A percentile compares a stretch with the other conserved stretches of the same genome.
Conservation (phyloP, 2,329 filamentous ascomycete genomes). For the Parafenestella ontariensis region DNA sequence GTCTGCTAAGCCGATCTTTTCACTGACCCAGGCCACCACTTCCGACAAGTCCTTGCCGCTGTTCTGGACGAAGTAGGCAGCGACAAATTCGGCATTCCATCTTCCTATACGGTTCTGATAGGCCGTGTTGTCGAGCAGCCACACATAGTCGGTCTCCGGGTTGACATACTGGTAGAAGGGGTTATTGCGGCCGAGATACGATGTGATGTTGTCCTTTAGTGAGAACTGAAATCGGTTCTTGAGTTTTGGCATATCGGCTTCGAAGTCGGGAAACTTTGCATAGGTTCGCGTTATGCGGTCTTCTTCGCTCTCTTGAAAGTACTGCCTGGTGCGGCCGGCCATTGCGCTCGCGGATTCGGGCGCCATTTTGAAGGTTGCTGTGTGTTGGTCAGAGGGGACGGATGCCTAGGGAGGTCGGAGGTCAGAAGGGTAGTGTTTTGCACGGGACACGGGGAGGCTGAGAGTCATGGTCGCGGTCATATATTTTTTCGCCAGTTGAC, state of each 20-base stretch:
- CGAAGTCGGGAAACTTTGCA: constrained; percentile 44
- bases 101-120: constrained; percentile 61
- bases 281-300: constrained; percentile 39
- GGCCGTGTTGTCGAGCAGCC: constrained; percentile 91
- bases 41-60: constrained; percentile 71
- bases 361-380: constrained; percentile 35
- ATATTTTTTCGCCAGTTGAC: constrained; percentile 26
- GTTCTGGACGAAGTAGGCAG: constrained; percentile 79
- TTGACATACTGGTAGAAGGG: constrained; percentile 57
- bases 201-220: constrained; percentile 48
- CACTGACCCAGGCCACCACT: constrained; percentile 73
- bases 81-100: constrained; percentile 86
- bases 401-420: constrained; percentile 32
- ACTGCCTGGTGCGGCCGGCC: constrained; percentile 40
- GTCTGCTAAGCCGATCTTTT: constrained; percentile 68
- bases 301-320: constrained; percentile 41
- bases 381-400: constrained; percentile 9
- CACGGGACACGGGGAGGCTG: constrained; percentile 36
- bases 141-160: constrained; percentile 73
- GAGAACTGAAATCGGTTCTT: constrained; percentile 43
- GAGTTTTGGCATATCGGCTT: constrained; percentile 46
- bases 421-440: constrained; percentile 45
- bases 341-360: constrained; percentile 30
- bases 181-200: constrained; percentile 49
- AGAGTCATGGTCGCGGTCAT: constrained; percentile 24